These are phyloP conservation scores for Ilyonectria robusta DNA, from an alignment of 2,329 filamentous ascomycete species.

Conservation along the genomic window DNA sequence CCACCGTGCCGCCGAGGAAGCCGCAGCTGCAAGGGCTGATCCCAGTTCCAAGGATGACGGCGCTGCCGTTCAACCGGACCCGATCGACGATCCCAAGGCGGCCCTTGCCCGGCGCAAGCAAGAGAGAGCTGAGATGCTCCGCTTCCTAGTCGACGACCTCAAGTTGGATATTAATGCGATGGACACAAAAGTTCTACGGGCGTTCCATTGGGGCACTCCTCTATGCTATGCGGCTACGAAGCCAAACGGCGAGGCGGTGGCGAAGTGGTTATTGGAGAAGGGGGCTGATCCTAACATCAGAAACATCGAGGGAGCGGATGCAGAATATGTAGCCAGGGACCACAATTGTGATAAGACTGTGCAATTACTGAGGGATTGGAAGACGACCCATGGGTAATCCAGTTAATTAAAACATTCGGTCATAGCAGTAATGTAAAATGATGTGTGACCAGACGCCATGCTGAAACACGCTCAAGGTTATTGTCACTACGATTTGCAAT, in stretches of 20 bases:
- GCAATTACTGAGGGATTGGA: neutral
- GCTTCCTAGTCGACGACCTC: slow-evolving; percentile 22
- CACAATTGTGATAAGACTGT: neutral
- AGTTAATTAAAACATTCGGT: neutral
- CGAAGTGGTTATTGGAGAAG: slow-evolving; percentile 12
- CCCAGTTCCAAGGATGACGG: neutral
- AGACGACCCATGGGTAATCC: neutral
- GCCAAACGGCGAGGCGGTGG: neutral
- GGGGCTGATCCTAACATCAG: slow-evolving; percentile 13
- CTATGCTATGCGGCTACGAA: slow-evolving; percentile 9
- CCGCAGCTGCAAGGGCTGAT: neutral
- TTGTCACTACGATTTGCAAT: no score
- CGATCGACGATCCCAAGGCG: neutral
- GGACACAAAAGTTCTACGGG: neutral
- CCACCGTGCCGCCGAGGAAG: neutral
- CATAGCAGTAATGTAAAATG: no score
- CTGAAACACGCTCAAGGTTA: no score
- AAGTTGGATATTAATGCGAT: slow-evolving; percentile 6
- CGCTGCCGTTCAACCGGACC: neutral
- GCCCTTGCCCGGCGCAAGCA: neutral
- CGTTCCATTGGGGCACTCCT: slow-evolving; percentile 5
- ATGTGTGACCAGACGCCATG: no score
- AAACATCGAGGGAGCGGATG: slow-evolving; percentile 8
- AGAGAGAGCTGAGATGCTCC: slow-evolving; percentile 17
- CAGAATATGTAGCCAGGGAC: neutral